phyloP scores from a whole-genome alignment of 2,329 filamentous ascomycete species.

The Acarospora socialis region DNA sequence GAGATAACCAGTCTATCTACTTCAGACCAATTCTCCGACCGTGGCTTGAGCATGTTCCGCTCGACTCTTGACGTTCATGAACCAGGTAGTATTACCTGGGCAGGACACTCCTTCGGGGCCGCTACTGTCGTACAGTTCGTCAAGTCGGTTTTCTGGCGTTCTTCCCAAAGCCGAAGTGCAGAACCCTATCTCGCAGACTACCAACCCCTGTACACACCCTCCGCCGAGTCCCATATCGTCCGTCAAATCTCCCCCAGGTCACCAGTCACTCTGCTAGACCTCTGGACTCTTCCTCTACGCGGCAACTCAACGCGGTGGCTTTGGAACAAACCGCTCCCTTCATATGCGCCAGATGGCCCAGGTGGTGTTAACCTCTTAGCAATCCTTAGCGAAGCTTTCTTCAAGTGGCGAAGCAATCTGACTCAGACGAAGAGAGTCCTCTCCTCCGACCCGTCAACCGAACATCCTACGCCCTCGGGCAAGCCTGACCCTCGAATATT shows the following conservation, averaged over 20 bases:
- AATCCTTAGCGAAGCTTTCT: slow-evolving; percentile 63
- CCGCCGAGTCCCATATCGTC: slow-evolving; percentile 39
- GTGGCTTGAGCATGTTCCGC: slow-evolving; percentile 43
- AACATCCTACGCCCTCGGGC: slow-evolving; percentile 4
- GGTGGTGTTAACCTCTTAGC: slow-evolving; percentile 50
- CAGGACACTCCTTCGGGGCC: slow-evolving; percentile 70
- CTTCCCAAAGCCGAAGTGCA: slow-evolving; percentile 28
- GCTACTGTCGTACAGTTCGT: slow-evolving; percentile 61
- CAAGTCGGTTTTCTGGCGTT: slow-evolving; percentile 61
- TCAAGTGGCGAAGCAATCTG: slow-evolving; percentile 62
- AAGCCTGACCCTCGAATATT: slow-evolving; percentile 49
- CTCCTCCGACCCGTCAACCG: slow-evolving; percentile 37
- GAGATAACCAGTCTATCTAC: slow-evolving; percentile 27
- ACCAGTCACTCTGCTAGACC: slow-evolving; percentile 57
- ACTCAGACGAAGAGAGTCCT: slow-evolving; percentile 53
- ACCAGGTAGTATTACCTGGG: slow-evolving; percentile 60
- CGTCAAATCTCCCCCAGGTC: slow-evolving; percentile 54
- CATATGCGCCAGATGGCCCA: slow-evolving; percentile 39
- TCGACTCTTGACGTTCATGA: slow-evolving; percentile 51
- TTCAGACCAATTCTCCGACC: slow-evolving; percentile 19
- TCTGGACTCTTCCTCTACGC: slow-evolving; percentile 64
- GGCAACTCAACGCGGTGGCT: slow-evolving; percentile 49
- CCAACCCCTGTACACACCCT: slow-evolving; percentile 48
- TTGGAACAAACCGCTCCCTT: slow-evolving; percentile 58
- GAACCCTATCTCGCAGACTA: slow-evolving; percentile 26